These are phyloP conservation scores for Pyricularia sp. DNA, from an alignment of 2,329 filamentous ascomycete genomes.

Conservation along the genomic window DNA sequence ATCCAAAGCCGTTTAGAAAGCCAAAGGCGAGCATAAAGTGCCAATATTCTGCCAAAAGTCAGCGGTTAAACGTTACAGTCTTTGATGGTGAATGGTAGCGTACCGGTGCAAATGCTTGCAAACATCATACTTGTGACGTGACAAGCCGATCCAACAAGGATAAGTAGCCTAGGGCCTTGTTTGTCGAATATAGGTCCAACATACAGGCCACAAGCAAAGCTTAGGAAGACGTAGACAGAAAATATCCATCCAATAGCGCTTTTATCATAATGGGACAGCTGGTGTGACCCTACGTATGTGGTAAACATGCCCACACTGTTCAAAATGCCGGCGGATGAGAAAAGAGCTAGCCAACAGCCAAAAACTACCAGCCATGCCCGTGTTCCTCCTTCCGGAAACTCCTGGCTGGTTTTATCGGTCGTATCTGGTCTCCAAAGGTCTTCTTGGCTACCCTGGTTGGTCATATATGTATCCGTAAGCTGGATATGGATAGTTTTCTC, in stretches of 20 bases:
- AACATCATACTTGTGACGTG: constrained; percentile 30
- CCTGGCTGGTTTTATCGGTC: background rate
- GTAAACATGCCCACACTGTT: constrained; percentile 54
- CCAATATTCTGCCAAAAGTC: constrained; percentile 41
- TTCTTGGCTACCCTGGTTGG: too few relatives aligned
- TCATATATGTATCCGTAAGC: too few relatives aligned
- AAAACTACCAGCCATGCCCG: constrained; percentile 58
- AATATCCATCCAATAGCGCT: constrained; percentile 62
- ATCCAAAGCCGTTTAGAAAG: constrained; percentile 52
- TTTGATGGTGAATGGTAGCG: constrained; percentile 11
- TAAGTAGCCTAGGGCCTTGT: constrained; percentile 42
- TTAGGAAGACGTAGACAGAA: constrained; percentile 54
- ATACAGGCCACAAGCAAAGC: constrained; percentile 61
- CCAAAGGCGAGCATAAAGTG: constrained; percentile 61
- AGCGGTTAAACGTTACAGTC: background rate
- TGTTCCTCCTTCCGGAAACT: constrained; percentile 57
- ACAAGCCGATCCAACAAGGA: constrained; percentile 18
- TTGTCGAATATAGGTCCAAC: constrained; percentile 63
- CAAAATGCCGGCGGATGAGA: constrained; percentile 53
- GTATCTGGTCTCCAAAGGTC: too few relatives aligned
- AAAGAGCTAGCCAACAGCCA: constrained; percentile 53
- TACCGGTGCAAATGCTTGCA: constrained; percentile 47
- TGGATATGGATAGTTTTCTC: too few relatives aligned
- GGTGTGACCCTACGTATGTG: constrained; percentile 51
- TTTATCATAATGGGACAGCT: constrained; percentile 47